A percentile compares a stretch with the other conserved stretches of the same genome.
phyloP scores from a whole-genome alignment of 495 filamentous ascomycete species.

The Penicillium diatomitis region DNA sequence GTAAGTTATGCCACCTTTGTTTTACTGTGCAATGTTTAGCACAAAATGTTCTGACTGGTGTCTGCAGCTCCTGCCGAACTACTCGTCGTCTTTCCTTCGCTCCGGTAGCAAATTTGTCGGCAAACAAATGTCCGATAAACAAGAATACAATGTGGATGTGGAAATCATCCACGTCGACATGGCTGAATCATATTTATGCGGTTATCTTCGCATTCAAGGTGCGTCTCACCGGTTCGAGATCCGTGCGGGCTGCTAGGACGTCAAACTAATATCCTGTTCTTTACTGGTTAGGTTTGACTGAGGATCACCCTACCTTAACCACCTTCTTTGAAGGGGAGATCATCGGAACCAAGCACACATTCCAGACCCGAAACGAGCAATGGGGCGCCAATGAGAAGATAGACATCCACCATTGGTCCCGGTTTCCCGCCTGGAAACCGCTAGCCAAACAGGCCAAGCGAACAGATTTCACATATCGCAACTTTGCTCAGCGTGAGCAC shows the following conservation, averaged over 20 bases:
- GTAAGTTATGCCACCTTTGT: slow-evolving; percentile 30
- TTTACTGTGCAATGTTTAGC: too few species aligned
- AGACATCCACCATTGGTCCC: slow-evolving; percentile 87
- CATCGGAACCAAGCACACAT: slow-evolving; percentile 89
- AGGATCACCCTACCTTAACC: slow-evolving; percentile 90
- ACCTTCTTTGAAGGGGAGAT: slow-evolving; percentile 99
- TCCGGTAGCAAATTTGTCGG: slow-evolving; percentile 83
- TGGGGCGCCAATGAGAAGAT: slow-evolving; percentile 93
- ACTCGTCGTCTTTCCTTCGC: slow-evolving; percentile 73
- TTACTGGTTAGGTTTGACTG: slow-evolving; percentile 61
- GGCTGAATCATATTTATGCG: slow-evolving; percentile 88
- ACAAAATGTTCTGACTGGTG: neutral
- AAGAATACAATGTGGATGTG: slow-evolving; percentile 90
- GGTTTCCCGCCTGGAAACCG: slow-evolving; percentile 79
- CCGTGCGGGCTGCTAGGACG: too few species aligned
- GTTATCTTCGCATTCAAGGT: slow-evolving; percentile 96
- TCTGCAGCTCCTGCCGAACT: slow-evolving; percentile 36
- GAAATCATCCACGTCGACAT: slow-evolving; percentile 96
- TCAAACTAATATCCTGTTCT: too few species aligned
- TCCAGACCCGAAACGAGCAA: slow-evolving; percentile 76
- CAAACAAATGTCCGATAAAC: slow-evolving; percentile 83
- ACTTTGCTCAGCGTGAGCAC: slow-evolving; percentile 68
- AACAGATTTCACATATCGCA: slow-evolving; percentile 61
- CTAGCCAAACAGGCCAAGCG: slow-evolving; percentile 67
- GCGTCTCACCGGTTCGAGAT: slow-evolving; percentile 12